Evolutionary conservation across 2,329 filamentous ascomycete species (phyloP), one percentile per base, ranked within the genome.

Genomic region (Tolypocladium amazonense): DNA sequence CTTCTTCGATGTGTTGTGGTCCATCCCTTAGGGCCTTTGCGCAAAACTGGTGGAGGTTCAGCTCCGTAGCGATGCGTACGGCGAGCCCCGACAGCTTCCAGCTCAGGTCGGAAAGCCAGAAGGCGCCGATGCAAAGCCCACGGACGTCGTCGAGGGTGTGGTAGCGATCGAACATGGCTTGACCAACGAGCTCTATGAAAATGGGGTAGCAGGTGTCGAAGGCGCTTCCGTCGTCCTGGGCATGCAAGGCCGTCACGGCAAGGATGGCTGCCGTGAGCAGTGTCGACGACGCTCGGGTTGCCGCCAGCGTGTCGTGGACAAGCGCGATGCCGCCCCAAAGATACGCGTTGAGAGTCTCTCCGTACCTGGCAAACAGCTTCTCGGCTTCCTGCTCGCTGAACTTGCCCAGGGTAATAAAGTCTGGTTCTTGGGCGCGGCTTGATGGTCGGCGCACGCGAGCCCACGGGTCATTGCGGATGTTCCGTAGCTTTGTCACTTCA

Each of bases 61-160:
- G 71, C 65, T 84, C 81, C 0, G 81, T 84, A 4, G 81, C 81
- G 58, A 84, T 82, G 30, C 81, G 77, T 1, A 84, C 80, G 0
- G 81, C 81, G 64, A 82, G 77, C 0, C 83, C 83, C 3, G 81
- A 84, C 1, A 88, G 73, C 63, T 84, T 86, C 81, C 72, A 76
- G 59, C 72, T 74, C 23, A 76, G 64, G 58, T 87, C 84, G 0
- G 81, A 81, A 1, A 87, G 74, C 83, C 84, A 88, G 64, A 87
- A 87, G 1, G 84, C 82, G 4, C 81, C 85, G 30, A 87, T 81
- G 62, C 82, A 85, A 4, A 87, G 76, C 0, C 79, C 85, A 8
- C 83, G 79, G 43, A 87, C 77, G 60, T 82, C 81, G 62, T 87
- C 84, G 20, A 83, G 68, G 15, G 79, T 81, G 55, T 85, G 69